These are phyloP conservation scores for Wallacemonas sp. DNA, from an alignment of 208 protist genomes.

Conservation along the genomic window DNA sequence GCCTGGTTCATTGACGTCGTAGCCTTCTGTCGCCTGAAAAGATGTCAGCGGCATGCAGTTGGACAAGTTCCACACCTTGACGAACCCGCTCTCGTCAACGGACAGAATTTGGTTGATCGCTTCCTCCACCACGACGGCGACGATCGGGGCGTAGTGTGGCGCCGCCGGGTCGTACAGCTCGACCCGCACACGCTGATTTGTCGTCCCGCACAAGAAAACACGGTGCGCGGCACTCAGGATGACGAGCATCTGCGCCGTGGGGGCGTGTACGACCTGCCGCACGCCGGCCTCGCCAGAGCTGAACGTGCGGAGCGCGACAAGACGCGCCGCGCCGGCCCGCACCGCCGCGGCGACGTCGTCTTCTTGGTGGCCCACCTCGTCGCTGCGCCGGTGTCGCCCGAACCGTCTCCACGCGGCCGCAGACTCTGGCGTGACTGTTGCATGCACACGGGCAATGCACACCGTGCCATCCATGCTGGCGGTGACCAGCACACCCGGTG, in stretches of 20 bases:
- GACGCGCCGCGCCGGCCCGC: background rate
- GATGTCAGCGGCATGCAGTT: slow-evolving; percentile 44
- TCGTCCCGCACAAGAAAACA: slow-evolving; percentile 31
- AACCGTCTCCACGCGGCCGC: background rate
- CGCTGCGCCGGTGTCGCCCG: background rate
- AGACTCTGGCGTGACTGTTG: background rate
- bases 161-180: slow-evolving; percentile 71
- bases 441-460: slow-evolving; percentile 22
- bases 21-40: slow-evolving; percentile 54
- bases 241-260: slow-evolving; percentile 28
- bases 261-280: slow-evolving; percentile 26
- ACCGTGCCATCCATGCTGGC: slow-evolving; percentile 42
- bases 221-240: slow-evolving; percentile 37
- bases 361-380: too few relatives aligned
- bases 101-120: slow-evolving; percentile 69
- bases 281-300: slow-evolving; percentile 30
- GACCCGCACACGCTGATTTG: slow-evolving; percentile 29
- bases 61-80: slow-evolving; percentile 75
- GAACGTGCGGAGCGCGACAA: slow-evolving; percentile 14
- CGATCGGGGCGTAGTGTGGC: slow-evolving; percentile 66
- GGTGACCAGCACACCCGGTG: slow-evolving; percentile 29
- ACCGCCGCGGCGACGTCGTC: slow-evolving; percentile 5
- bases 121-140: slow-evolving; percentile 54
- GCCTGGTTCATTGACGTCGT: too few relatives aligned
- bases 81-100: slow-evolving; percentile 55